Base-by-base conservation (phyloP, 305 asterid genomes). In the Fraxinus nigra region DNA sequence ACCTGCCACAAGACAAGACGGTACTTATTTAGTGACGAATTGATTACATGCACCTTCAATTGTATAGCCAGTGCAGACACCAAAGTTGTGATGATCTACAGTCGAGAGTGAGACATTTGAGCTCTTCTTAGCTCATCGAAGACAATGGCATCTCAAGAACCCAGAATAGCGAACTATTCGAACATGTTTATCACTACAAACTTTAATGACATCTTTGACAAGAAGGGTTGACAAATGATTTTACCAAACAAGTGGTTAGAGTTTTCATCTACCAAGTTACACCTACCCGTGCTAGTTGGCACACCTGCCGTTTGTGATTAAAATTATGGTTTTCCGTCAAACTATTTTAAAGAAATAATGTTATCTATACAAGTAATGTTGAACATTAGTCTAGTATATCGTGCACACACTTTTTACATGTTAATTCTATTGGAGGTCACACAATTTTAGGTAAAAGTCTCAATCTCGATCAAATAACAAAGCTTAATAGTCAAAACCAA, bases 1-100 rank as follows among this genome's bases (percentile, higher is more conserved):
- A 86, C 89, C 85, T 88, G 88, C n/a, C 7, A 65, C 73, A 24
- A 65, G 35, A 65, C 73, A 24, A 65, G 35, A 65, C 16, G 3
- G 37, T 26, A 65, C 30, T 61, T 20, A 22, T 20, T 59, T 20
- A 20, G 69, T 20, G 5, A 4, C 22, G 70, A 18, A 20, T 61
- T 11, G 32, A 61, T 61, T 18, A 22, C 13, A 7, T 22, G 32
- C 24, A 56, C 24, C 26, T 56, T 56, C 10, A 18, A 6, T n/a
- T 16, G 10, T 16, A 54, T 54, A 18, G 65, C 8, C 65, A 54
- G 14, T 51, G 61, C 4, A n/a, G 14, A 4, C 14, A 0, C 16
- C 22, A 11, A 16, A 43, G 16, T 43, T 43, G 16, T 43, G 16
- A 43, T 43, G 16, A 11, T 43, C 54, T 43, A 43, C n/a, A 11